Evolutionary conservation across 257 asterid genomes (phyloP).

Genomic region (Gentiana straminea): DNA sequence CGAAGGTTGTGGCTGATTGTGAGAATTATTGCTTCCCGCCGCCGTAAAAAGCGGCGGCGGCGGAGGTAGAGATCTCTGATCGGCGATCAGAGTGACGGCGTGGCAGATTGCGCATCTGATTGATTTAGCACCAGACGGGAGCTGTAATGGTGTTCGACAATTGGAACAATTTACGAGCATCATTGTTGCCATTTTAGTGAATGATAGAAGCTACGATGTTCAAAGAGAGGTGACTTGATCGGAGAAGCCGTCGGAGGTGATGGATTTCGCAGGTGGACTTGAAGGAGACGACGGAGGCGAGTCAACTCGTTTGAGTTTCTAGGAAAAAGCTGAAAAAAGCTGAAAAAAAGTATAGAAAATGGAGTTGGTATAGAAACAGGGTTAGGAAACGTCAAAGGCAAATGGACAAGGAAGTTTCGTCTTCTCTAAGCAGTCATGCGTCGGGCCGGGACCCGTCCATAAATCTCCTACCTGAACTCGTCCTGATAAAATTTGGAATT

Average conservation of each 20-base stretch:
- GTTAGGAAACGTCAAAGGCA: too few relatives aligned
- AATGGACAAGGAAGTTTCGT: too few relatives aligned
- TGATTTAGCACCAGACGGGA: conserved; percentile 73
- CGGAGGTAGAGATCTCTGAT: conserved; percentile 25
- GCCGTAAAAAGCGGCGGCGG: conserved; percentile 16
- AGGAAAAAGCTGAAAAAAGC: too few relatives aligned
- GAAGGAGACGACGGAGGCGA: not conserved
- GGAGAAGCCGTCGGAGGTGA: not conserved
- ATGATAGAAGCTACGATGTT: not conserved
- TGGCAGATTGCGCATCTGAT: conserved; percentile 76
- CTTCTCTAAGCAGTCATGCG: too few relatives aligned
- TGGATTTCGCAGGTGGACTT: not conserved
- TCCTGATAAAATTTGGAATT: too few relatives aligned
- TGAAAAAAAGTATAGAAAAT: too few relatives aligned
- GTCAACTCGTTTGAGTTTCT: too few relatives aligned
- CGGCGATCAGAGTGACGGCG: conserved; percentile 64
- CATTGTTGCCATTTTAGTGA: conserved; percentile 17
- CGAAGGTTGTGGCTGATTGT: conserved; percentile 30
- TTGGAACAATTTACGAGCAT: conserved; percentile 71
- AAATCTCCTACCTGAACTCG: too few relatives aligned
- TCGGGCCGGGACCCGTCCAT: too few relatives aligned
- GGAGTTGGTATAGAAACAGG: too few relatives aligned
- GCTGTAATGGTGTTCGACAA: conserved; percentile 72
- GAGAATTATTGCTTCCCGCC: conserved; percentile 7
- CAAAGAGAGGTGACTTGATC: not conserved